Conservation (phyloP, 2,329 filamentous ascomycete species). For the Pseudogymnoascus destructans region DNA sequence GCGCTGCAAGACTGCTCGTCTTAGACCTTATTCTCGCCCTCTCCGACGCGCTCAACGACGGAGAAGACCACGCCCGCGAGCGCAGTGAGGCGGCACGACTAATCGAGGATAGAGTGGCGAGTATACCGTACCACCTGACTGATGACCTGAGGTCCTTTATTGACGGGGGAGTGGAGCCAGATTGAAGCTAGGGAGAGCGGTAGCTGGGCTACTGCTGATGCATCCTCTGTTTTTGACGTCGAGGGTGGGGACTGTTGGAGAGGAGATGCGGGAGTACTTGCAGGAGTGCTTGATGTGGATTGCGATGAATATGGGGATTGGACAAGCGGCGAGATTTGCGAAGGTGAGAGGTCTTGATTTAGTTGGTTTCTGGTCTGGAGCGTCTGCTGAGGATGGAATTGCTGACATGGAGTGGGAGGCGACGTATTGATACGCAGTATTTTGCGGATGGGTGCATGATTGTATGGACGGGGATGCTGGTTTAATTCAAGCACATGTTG, state of each 20-base stretch:
- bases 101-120: conserved; percentile 16
- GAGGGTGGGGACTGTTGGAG: conserved; percentile 13
- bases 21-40: conserved; percentile 35
- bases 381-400: neutral
- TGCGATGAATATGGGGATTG: conserved; percentile 20
- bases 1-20: conserved; percentile 38
- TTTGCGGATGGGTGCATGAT: conserved; percentile 18
- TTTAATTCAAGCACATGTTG: neutral
- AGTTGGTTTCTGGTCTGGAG: neutral
- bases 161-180: neutral
- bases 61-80: neutral
- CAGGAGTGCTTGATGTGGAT: conserved; percentile 21
- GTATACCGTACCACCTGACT: conserved; percentile 20
- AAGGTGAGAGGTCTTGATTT: conserved; percentile 16
- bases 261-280: conserved; percentile 13
- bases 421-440: conserved; percentile 13
- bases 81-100: conserved; percentile 8
- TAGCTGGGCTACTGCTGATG: conserved; percentile 22
- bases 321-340: conserved; percentile 20
- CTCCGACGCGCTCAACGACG: neutral
- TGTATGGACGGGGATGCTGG: conserved; percentile 17
- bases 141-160: conserved; percentile 17
- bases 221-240: conserved; percentile 19
- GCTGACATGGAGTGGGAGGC: neutral
- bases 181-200: conserved; percentile 14